Evolutionary conservation across 352 stramenopile genomes (phyloP).

Genomic region (Pythium dissimile): DNA sequence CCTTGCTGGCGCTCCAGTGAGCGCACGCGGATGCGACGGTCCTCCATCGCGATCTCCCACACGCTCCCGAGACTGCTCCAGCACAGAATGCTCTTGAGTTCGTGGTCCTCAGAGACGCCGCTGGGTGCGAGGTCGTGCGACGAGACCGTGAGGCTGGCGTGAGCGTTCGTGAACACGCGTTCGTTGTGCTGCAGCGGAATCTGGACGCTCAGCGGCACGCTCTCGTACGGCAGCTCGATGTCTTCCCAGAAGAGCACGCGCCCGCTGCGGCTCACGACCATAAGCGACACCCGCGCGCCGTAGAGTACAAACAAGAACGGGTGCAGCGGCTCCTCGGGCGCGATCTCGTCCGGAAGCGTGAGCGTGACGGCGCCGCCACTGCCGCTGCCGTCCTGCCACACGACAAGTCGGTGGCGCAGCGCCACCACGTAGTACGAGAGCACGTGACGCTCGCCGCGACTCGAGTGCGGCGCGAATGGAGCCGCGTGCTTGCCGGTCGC

Average conservation of each 20-base stretch:
- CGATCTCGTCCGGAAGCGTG: constrained; percentile 52
- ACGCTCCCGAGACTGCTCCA: constrained; percentile 78
- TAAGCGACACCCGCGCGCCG: constrained; percentile 62
- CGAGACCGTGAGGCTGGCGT: constrained; percentile 28
- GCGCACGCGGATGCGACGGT: constrained; percentile 72
- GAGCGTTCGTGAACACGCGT: constrained; percentile 40
- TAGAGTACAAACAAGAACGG: constrained; percentile 70
- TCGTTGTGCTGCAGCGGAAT: constrained; percentile 61
- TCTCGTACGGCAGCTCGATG: constrained; percentile 75
- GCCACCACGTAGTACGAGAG: constrained; percentile 56
- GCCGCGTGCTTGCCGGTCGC: background rate
- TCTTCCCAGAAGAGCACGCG: constrained; percentile 82
- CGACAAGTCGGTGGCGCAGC: constrained; percentile 52
- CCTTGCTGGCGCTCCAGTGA: constrained; percentile 64
- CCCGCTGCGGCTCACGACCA: constrained; percentile 58
- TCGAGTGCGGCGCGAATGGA: background rate
- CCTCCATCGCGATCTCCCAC: constrained; percentile 77
- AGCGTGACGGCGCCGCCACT: constrained; percentile 35
- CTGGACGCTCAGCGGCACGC: constrained; percentile 69
- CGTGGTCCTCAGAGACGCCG: constrained; percentile 14
- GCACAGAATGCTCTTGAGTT: constrained; percentile 60
- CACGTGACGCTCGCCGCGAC: constrained; percentile 41
- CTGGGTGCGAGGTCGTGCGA: background rate
- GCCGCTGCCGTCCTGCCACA: constrained; percentile 50
- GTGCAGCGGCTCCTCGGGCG: constrained; percentile 39